These are phyloP conservation scores for Verticillium albo-atrum DNA, from an alignment of 2,329 filamentous ascomycete species.

Conservation along the genomic window DNA sequence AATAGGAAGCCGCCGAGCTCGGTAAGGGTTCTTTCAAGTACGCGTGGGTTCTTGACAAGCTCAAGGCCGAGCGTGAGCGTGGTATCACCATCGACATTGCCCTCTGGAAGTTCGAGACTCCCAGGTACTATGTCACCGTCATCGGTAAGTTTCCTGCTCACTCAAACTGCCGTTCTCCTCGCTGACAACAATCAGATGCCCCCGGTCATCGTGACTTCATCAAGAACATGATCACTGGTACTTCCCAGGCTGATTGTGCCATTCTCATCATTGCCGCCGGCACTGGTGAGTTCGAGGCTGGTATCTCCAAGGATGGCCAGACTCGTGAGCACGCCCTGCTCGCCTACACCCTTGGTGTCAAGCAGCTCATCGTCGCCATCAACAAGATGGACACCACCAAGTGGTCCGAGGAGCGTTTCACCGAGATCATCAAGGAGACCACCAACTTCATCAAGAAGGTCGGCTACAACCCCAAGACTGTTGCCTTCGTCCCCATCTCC, in stretches of 20 bases:
- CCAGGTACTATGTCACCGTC: constrained; percentile 96
- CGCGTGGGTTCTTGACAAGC: constrained; percentile 94
- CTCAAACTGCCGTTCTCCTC: no score
- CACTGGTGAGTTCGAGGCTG: constrained; percentile 99
- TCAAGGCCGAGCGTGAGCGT: constrained; percentile 99
- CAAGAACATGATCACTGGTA: constrained; percentile 99
- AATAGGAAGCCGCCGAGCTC: constrained; percentile 97
- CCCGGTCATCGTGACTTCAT: constrained; percentile 99
- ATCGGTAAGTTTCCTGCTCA: constrained; percentile 62
- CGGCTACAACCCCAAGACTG: constrained; percentile 99
- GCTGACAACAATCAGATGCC: constrained; percentile 57
- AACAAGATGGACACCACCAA: constrained; percentile 99
- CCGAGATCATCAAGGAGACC: constrained; percentile 99
- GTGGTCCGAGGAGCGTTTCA: constrained; percentile 94
- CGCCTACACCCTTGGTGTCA: constrained; percentile 99
- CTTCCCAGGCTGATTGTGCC: constrained; percentile 99
- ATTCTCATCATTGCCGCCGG: constrained; percentile 99
- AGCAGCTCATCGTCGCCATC: constrained; percentile 99
- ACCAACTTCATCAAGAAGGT: constrained; percentile 99
- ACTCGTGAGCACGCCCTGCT: constrained; percentile 99
- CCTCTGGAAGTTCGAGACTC: constrained; percentile 99
- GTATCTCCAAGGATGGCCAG: constrained; percentile 99
- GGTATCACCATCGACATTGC: constrained; percentile 99
- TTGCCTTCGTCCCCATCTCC: constrained; percentile 99
- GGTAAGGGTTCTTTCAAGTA: constrained; percentile 99